phyloP scores from a whole-genome alignment of 345 rosid genomes.

The Xanthoceras sorbifolium region DNA sequence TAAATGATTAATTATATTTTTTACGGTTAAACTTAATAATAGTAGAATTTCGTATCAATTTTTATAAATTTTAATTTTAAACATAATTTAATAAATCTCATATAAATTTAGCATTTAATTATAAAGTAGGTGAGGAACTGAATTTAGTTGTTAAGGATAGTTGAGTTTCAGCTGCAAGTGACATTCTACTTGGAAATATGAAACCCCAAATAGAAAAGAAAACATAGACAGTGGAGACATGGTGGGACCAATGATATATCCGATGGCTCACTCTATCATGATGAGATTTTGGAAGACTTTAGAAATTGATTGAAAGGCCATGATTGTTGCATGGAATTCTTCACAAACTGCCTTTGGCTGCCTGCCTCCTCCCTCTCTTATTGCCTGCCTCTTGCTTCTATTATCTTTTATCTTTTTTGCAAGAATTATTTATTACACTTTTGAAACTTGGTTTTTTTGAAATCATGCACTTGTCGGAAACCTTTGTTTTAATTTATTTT shows the following conservation, averaged over 20 bases:
- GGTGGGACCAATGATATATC: conserved; percentile 59
- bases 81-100: no score
- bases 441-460: conserved; percentile 38
- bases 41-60: no score
- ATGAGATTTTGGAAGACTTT: conserved; percentile 61
- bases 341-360: conserved; percentile 37
- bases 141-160: conserved; percentile 41
- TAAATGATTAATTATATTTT: no score
- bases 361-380: conserved; percentile 37
- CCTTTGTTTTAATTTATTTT: conserved; percentile 16
- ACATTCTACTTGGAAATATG: not conserved
- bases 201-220: not conserved
- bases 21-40: no score
- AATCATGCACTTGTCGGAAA: conserved; percentile 57
- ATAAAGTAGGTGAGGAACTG: not conserved
- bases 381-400: no score
- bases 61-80: no score
- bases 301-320: conserved; percentile 69
- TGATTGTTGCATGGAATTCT: conserved; percentile 96
- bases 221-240: conserved; percentile 34
- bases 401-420: conserved; percentile 33
- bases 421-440: conserved; percentile 44
- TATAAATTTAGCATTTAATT: no score
- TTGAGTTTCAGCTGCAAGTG: conserved; percentile 34
- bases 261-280: conserved; percentile 76